Evolutionary conservation across 805 yeast species (phyloP).

Genomic region (Nakazawaea holstii): DNA sequence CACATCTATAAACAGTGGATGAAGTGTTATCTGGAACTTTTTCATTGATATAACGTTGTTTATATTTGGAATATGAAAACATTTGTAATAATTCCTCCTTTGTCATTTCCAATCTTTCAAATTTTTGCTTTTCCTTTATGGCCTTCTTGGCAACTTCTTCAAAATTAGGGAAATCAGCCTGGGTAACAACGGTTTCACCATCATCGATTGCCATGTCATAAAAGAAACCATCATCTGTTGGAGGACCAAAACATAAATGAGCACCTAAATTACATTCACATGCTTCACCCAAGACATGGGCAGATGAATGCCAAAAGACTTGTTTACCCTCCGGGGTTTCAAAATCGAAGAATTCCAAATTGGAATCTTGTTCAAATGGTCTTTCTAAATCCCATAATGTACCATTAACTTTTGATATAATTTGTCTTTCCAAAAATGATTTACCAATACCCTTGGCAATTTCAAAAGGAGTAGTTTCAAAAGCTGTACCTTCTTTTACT

Average conservation of each 20-base stretch:
- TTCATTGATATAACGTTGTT: conserved; percentile 76
- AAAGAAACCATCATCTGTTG: conserved; percentile 96
- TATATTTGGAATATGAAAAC: conserved; percentile 95
- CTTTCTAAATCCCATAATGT: conserved; percentile 92
- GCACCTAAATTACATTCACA: conserved; percentile 96
- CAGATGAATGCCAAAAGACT: conserved; percentile 98
- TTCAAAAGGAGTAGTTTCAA: conserved; percentile 86
- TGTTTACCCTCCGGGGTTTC: conserved; percentile 91
- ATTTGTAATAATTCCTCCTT: conserved; percentile 87
- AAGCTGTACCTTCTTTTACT: conserved; percentile 69
- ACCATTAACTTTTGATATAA: conserved; percentile 88
- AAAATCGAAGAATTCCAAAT: conserved; percentile 81
- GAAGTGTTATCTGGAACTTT: conserved; percentile 96
- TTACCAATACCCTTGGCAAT: conserved; percentile 83
- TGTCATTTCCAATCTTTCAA: conserved; percentile 87
- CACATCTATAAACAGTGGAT: conserved; percentile 96
- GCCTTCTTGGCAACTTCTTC: conserved; percentile 86
- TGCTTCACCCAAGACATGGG: conserved; percentile 97
- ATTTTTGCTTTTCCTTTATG: conserved; percentile 91
- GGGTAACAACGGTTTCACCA: conserved; percentile 72
- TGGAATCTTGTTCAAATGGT: conserved; percentile 72
- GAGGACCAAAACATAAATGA: conserved; percentile 91
- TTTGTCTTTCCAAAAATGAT: conserved; percentile 82
- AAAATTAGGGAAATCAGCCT: conserved; percentile 75
- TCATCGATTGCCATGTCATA: conserved; percentile 87